phyloP scores from a whole-genome alignment of 192 early-diverging fungal species.

The Backusella psychrophila region DNA sequence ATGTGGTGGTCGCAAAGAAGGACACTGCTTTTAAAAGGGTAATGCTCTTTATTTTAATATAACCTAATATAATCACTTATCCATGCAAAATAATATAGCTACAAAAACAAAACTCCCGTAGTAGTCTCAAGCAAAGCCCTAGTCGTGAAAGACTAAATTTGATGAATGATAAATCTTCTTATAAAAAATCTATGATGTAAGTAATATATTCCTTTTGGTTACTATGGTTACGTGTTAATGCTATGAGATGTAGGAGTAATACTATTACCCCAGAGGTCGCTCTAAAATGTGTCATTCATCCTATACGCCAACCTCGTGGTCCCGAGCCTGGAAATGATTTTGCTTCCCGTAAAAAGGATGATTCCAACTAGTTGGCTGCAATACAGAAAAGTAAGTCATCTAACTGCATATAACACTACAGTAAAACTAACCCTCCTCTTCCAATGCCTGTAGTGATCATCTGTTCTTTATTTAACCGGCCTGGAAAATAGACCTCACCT shows the following conservation, averaged over 20 bases:
- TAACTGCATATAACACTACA: neutral
- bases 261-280: neutral
- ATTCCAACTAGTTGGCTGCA: neutral
- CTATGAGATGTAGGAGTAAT: conserved; percentile 5
- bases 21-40: conserved; percentile 18
- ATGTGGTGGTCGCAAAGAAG: conserved; percentile 44
- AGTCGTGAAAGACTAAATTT: conserved; percentile 20
- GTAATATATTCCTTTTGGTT: neutral
- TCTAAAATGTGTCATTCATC: conserved; percentile 53
- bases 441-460: too few relatives aligned
- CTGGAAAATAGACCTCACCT: neutral
- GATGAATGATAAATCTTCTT: conserved; percentile 8
- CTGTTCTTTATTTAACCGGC: neutral
- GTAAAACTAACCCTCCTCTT: neutral
- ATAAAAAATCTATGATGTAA: conserved; percentile 39
- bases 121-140: conserved; percentile 34
- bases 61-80: neutral
- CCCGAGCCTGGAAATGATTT: conserved; percentile 74
- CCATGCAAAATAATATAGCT: neutral
- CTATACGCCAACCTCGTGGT: conserved; percentile 70
- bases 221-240: neutral
- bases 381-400: neutral
- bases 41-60: conserved; percentile 2
- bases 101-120: conserved; percentile 13
- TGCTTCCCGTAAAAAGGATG: conserved; percentile 50